phyloP scores from a whole-genome alignment of 345 rosid species.

The Ricinus communis region DNA sequence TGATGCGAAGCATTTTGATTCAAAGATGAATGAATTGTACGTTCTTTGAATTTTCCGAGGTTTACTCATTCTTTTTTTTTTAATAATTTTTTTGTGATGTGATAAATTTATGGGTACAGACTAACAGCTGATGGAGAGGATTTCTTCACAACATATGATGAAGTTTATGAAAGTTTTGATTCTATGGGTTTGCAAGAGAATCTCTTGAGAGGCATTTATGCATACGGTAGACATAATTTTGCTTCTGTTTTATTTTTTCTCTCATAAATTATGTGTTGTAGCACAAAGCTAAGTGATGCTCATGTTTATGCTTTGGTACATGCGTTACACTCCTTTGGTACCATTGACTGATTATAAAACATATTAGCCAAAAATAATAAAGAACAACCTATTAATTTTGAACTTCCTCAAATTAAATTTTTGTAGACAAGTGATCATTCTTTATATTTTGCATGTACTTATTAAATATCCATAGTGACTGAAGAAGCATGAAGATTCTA shows the following conservation, averaged over 20 bases:
- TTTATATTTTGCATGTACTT: too few species aligned
- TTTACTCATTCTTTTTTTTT: not conserved
- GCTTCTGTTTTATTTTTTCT: not conserved
- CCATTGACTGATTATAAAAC: not conserved
- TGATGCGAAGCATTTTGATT: constrained; percentile 67
- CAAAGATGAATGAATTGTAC: constrained; percentile 80
- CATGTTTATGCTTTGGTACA: not conserved
- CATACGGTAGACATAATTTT: constrained; percentile 57
- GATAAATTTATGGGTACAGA: constrained; percentile 28
- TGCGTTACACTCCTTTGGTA: not conserved
- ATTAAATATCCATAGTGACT: too few species aligned
- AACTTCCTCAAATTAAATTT: too few species aligned
- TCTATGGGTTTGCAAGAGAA: constrained; percentile 77
- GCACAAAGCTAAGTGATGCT: too few species aligned
- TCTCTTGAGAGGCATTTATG: constrained; percentile 89
- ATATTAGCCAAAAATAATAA: too few species aligned
- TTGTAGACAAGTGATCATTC: too few species aligned
- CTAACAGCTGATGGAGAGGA: constrained; percentile 55
- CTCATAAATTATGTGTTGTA: too few species aligned
- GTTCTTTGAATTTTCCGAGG: constrained; percentile 19
- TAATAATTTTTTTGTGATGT: not conserved
- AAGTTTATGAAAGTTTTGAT: constrained; percentile 80
- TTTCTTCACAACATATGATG: constrained; percentile 78
- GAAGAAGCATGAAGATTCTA: not conserved
- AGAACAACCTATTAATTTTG: too few species aligned